These are phyloP conservation scores for Melampsora larici-populina DNA, from an alignment of 1,284 basidiomycete species.

Conservation along the genomic window DNA sequence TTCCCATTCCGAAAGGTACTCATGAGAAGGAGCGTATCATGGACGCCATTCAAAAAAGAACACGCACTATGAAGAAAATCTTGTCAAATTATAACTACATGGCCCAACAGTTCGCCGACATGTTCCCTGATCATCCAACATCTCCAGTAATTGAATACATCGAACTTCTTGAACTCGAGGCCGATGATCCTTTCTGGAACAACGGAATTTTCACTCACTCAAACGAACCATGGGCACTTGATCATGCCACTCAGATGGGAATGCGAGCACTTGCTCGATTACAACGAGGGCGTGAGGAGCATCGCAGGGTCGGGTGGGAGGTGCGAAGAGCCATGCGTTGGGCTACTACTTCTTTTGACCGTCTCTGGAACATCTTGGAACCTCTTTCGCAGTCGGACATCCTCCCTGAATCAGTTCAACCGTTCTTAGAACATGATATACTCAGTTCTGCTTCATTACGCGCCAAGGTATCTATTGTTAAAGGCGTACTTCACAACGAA, in stretches of 20 bases:
- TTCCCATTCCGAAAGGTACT: neutral
- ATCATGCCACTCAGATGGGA: slow-evolving; percentile 16
- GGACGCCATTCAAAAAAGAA: neutral
- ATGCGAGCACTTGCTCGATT: slow-evolving; percentile 10
- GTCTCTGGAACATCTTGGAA: slow-evolving; percentile 1
- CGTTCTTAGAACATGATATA: neutral
- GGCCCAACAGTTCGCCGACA: neutral
- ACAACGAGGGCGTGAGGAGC: neutral
- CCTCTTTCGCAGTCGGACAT: neutral
- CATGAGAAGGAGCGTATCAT: slow-evolving; percentile 14
- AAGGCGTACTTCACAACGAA: slow-evolving; percentile 11
- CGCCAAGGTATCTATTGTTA: neutral
- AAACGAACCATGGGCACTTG: slow-evolving; percentile 15
- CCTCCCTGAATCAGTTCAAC: neutral
- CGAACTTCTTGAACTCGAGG: neutral
- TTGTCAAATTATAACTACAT: slow-evolving; percentile 10
- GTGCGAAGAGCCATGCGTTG: slow-evolving; percentile 8
- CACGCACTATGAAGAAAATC: neutral
- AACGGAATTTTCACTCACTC: neutral
- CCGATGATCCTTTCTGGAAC: too few relatives aligned
- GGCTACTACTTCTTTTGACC: neutral
- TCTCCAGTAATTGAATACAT: neutral
- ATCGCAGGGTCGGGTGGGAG: neutral
- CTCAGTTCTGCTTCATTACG: neutral
- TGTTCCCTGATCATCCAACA: neutral